phyloP scores from a whole-genome alignment of 2,329 filamentous ascomycete species.

The Tolypocladium paradoxum region DNA sequence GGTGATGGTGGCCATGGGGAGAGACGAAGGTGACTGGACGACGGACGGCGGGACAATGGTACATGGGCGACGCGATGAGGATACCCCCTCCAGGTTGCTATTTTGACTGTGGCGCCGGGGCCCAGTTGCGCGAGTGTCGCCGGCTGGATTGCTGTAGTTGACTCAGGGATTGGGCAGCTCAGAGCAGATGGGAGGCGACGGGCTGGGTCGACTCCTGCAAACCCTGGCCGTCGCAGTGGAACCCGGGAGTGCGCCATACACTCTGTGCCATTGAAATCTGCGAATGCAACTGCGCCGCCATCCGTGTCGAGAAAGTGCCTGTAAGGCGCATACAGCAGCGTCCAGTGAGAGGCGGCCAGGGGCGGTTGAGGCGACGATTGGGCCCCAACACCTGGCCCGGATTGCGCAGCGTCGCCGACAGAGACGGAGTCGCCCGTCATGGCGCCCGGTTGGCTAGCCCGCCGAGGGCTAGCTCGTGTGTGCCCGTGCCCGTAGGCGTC shows the following conservation, averaged over 20 bases:
- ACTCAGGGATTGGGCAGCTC: background rate
- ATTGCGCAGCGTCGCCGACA: background rate
- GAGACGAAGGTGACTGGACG: background rate
- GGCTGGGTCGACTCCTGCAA: background rate
- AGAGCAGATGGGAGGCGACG: background rate
- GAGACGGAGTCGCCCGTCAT: background rate
- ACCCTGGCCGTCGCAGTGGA: conserved; percentile 3
- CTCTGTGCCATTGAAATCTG: conserved; percentile 6
- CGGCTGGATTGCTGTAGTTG: background rate
- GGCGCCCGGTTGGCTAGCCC: background rate
- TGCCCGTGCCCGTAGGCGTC: background rate
- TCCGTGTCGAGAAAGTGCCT: conserved; percentile 23
- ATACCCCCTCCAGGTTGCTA: background rate
- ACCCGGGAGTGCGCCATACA: background rate
- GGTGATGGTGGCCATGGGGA: background rate
- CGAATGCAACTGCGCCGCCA: conserved; percentile 29
- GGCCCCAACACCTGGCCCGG: conserved; percentile 17
- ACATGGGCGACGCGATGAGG: background rate
- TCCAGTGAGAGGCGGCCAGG: conserved; percentile 19
- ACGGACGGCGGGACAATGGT: background rate
- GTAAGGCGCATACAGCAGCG: conserved; percentile 17
- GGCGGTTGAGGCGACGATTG: conserved; percentile 21
- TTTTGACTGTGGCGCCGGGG: conserved; percentile 1
- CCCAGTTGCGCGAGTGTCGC: background rate
- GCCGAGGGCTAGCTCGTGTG: background rate